Base-by-base conservation (phyloP, 352 stramenopile genomes). In the Blastocystis sp. region DNA sequence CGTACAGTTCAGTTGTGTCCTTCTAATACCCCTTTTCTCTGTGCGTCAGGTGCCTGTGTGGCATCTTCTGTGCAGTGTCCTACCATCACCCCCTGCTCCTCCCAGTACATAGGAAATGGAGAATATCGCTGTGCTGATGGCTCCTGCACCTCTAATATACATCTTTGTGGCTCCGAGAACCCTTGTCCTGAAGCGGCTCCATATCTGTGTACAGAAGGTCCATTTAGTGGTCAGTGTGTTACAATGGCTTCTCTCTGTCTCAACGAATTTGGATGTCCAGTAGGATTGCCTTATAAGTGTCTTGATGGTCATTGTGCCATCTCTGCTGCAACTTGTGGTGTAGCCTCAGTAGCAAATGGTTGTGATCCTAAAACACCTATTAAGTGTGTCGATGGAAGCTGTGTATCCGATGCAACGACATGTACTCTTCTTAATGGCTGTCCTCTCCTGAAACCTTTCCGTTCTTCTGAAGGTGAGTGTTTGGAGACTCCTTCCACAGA, bases 401-500 rank as follows among this genome's bases (percentile, higher is more conserved):
- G 73, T 64, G 54, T 68, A 7, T 17, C 15, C 3, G 24, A 30
- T 3, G 24, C 27, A 27, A 58, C 53, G 2, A 57, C 64, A 27
- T 84, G 73, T 30, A 58, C 73, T 33, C 48, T 84, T 17, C 30
- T 84, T 4, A 84, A 84, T 48, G 73, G 73, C 17, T 84, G 73
- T 53, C 40, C 73, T 22, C 73, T 56, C 15, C 30, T 68, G 3
- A 37, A 33, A n/a, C 73, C 73, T 24, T 84, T 53, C 48, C 58
- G 59, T 9, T 40, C 73, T 11, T 35, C 24, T 5, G 53, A 30
- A 24, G 73, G 73, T 33, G 17, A 37, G 6, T 84, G 73, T 42
- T 64, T 44, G 15, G 54, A 33, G 27, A 53, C 42, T 13, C 73
- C 73, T 19, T 44, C 30, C 37, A 24, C 64, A 13, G 48, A 84